Base-by-base conservation (phyloP, 164 flowering plant genomes). In the Vitis labrusca region DNA sequence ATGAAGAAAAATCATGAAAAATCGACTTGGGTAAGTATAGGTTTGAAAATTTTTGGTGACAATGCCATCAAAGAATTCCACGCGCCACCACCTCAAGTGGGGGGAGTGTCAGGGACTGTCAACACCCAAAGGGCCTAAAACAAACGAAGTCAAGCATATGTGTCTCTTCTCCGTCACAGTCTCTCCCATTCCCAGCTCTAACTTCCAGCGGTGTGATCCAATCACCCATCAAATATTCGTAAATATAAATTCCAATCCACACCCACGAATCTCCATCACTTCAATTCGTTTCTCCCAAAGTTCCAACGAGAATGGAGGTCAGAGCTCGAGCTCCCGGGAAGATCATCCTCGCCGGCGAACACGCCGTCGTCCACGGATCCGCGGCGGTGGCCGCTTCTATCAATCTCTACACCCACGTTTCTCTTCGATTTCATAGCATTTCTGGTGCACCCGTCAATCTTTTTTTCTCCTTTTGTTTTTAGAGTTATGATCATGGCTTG, bases 351-450 rank as follows among this genome's bases (percentile, higher is more conserved):
- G 72, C 95, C 49, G 98, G 99, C 3, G 99, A 96, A 65, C 99
- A 96, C 65, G 98, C 97, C 17, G 99, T 96, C 29, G 98, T 93
- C 50, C 99, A 96, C 53, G 99, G 97, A 83, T 86, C 92, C 15
- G 76, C 93, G 0, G 99, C 97, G 30, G 91, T 93, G 2, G 99
- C 99, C 9, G 88, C 98, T 62, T 83, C 98, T 63, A 85, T 96
- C 67, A 83, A 86, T 81, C 92, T 93, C 68, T 89, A 79, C 82
- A 93, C 98, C 62, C 74, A 79, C 37, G 90, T 80, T 59, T 63
- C 84, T 64, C 86, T 93, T 58, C 80, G 76, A 5, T 73, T 85
- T 66, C 84, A 86, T 17, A 59, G 74, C 65, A 69, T 67, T 57
- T 62, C 83, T 66, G 93, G 90, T 88, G 71, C 63, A 10, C 55